phyloP scores from a whole-genome alignment of 2,329 filamentous ascomycete species.

The Penicillium sp. region DNA sequence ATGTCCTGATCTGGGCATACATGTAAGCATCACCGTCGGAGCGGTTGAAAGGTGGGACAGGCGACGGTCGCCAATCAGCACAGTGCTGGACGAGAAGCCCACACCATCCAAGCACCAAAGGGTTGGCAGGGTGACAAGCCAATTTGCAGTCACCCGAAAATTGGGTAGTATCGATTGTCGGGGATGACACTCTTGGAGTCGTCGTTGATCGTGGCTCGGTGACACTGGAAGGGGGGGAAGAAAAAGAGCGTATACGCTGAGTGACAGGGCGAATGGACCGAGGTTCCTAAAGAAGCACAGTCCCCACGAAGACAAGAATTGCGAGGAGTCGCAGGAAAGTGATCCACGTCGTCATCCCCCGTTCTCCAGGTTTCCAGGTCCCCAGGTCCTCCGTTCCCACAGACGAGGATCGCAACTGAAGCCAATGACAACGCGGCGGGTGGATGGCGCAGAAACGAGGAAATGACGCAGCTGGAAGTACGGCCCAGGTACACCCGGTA shows the following conservation, averaged over 20 bases:
- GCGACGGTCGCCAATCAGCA: conserved; percentile 19
- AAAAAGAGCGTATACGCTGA: not conserved
- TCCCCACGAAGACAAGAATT: conserved; percentile 13
- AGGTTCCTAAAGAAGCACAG: conserved; percentile 17
- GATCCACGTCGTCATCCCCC: no score
- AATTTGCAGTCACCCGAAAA: conserved; percentile 15
- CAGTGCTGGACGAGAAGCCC: not conserved
- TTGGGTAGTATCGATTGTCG: conserved; percentile 28
- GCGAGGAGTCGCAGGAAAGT: no score
- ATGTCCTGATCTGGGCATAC: conserved; percentile 32
- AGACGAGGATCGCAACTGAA: no score
- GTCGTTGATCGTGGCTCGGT: conserved; percentile 26
- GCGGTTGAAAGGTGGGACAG: conserved; percentile 1
- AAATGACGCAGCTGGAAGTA: no score
- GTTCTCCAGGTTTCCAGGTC: no score
- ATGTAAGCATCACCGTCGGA: conserved; percentile 7
- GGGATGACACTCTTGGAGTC: conserved; percentile 2
- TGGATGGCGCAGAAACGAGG: no score
- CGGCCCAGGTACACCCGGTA: no score
- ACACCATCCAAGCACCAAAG: not conserved
- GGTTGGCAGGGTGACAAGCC: conserved; percentile 8
- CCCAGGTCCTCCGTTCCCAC: no score
- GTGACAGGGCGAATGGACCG: no score
- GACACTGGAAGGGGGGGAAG: conserved; percentile 14
- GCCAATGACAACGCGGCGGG: no score